phyloP scores from a whole-genome alignment of 2,329 filamentous ascomycete genomes.

The Diaporthe capsici region DNA sequence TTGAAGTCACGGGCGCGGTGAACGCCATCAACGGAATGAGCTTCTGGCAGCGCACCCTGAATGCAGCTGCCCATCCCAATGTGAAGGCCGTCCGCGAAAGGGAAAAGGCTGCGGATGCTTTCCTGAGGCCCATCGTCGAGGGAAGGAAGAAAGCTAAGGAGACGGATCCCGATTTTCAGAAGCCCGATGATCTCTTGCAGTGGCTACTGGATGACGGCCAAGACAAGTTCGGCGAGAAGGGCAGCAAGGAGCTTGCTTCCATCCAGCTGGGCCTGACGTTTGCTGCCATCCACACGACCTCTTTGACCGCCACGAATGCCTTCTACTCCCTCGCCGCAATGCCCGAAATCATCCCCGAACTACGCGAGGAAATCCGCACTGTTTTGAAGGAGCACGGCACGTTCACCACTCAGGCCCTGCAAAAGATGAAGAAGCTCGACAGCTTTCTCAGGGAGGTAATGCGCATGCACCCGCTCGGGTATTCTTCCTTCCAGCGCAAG shows the following conservation, averaged over 20 bases:
- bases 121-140: conserved; percentile 54
- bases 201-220: conserved; percentile 59
- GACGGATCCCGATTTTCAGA: conserved; percentile 44
- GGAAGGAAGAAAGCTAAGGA: conserved; percentile 47
- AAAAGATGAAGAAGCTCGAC: conserved; percentile 53
- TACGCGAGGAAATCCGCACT: conserved; percentile 65
- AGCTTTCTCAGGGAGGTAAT: conserved; percentile 51
- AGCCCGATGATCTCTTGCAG: conserved; percentile 63
- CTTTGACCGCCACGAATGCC: conserved; percentile 59
- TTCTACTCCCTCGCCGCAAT: conserved; percentile 66
- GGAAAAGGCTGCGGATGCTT: conserved; percentile 50
- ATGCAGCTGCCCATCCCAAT: conserved; percentile 51
- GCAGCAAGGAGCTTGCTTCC: conserved; percentile 55
- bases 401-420: conserved; percentile 48
- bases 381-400: conserved; percentile 52
- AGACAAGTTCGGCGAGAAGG: conserved; percentile 50
- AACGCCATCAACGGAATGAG: conserved; percentile 47
- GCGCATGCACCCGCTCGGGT: conserved; percentile 45
- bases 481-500: conserved; percentile 63
- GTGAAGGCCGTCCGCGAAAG: conserved; percentile 52
- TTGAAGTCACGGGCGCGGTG: conserved; percentile 56
- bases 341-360: conserved; percentile 63
- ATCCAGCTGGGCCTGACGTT: conserved; percentile 61
- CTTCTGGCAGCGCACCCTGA: conserved; percentile 53
- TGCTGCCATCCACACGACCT: conserved; percentile 67